Conservation (phyloP, 257 asterid genomes). For the Leonotis leonurus region DNA sequence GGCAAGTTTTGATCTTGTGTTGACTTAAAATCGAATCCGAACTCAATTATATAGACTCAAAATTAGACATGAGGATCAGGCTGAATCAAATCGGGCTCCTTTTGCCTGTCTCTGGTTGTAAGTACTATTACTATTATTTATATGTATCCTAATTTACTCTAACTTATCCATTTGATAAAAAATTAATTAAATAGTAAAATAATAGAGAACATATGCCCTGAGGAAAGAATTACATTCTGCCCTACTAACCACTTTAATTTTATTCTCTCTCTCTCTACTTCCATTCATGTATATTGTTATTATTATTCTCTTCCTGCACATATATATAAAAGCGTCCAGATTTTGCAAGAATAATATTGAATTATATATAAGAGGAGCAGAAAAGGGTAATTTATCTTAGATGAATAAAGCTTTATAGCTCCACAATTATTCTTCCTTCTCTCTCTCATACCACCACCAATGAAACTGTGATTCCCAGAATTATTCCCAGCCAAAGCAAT, state of each 20-base stretch:
- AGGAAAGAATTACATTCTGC: background rate
- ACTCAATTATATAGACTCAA: too few species aligned
- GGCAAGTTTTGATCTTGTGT: too few species aligned
- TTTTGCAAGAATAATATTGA: background rate
- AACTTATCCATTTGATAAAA: background rate
- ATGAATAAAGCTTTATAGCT: too few species aligned
- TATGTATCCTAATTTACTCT: too few species aligned
- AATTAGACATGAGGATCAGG: too few species aligned
- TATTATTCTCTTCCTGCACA: background rate
- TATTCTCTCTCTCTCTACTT: background rate
- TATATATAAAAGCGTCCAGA: background rate
- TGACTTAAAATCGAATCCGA: too few species aligned
- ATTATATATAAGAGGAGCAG: background rate
- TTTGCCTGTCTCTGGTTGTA: too few species aligned
- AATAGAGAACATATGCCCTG: background rate
- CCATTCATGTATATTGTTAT: background rate
- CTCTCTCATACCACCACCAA: constrained; percentile 9
- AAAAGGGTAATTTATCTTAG: background rate
- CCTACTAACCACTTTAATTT: background rate
- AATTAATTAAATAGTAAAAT: background rate
- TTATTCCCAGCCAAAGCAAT: constrained; percentile 5
- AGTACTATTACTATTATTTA: too few species aligned
- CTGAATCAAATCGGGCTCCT: too few species aligned
- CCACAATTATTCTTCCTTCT: background rate
- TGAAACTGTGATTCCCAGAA: constrained; percentile 4